Conservation (phyloP, 306 rosid genomes). For the Citrullus mucosospermus region DNA sequence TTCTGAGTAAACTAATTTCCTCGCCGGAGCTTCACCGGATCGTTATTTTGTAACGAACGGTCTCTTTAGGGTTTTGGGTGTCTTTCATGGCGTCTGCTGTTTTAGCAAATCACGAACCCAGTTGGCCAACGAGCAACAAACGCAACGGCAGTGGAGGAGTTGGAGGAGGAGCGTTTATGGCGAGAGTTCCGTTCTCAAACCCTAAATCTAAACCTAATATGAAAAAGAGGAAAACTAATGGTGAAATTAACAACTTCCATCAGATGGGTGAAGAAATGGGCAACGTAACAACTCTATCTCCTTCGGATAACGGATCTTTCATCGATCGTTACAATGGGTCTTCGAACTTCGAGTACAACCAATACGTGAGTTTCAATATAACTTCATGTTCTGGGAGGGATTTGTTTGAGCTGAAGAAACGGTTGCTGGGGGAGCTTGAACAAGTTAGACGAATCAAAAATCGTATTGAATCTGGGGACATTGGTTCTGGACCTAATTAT, state of each 20-base stretch:
- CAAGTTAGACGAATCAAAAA: slow-evolving; percentile 49
- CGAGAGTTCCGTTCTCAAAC: slow-evolving; percentile 60
- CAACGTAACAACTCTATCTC: slow-evolving; percentile 45
- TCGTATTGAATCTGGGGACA: slow-evolving; percentile 47
- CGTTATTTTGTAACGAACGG: slow-evolving; percentile 11
- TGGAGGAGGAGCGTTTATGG: slow-evolving; percentile 73
- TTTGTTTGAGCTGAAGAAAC: slow-evolving; percentile 52
- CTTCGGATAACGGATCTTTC: slow-evolving; percentile 76
- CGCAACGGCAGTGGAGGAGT: slow-evolving; percentile 35
- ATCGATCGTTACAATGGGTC: slow-evolving; percentile 49
- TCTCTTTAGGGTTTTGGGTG: slow-evolving; percentile 1
- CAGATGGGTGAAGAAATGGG: slow-evolving; percentile 30
- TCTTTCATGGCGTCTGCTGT: slow-evolving; percentile 71
- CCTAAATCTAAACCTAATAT: slow-evolving; percentile 50
- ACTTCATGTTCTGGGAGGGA: slow-evolving; percentile 41
- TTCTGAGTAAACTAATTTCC: slow-evolving; percentile 16
- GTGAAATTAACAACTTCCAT: slow-evolving; percentile 10
- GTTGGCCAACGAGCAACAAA: slow-evolving; percentile 53
- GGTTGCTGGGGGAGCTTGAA: slow-evolving; percentile 46
- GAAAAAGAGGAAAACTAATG: slow-evolving; percentile 31
- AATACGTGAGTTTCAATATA: slow-evolving; percentile 47
- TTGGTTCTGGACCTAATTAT: slow-evolving; percentile 11
- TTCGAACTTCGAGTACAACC: slow-evolving; percentile 21
- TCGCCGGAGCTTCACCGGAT: slow-evolving; percentile 33
- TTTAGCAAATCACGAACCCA: slow-evolving; percentile 58